Conservation (phyloP, 2,329 filamentous ascomycete species). For the Coniochaeta sp. region DNA sequence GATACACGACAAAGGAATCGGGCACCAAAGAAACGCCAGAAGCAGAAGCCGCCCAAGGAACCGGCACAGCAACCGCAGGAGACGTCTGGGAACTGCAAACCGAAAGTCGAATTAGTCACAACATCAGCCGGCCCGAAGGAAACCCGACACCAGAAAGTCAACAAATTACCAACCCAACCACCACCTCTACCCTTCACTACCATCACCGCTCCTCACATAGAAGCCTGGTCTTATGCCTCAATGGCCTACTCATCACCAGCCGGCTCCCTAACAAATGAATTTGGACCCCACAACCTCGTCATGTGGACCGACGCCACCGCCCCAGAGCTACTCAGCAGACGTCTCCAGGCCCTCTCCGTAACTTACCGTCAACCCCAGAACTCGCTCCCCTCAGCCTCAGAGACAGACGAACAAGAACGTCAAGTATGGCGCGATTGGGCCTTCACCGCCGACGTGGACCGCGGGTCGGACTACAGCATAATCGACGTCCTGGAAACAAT, state of each 20-base stretch:
- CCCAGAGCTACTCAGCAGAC: background rate
- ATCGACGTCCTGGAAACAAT: background rate
- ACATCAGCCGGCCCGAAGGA: background rate
- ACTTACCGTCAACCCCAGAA: background rate
- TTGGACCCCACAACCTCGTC: background rate
- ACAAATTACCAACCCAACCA: background rate
- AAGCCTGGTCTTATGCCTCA: background rate
- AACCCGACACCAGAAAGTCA: background rate
- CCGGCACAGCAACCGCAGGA: background rate
- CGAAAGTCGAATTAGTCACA: background rate
- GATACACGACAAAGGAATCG: background rate
- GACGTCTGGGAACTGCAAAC: no score
- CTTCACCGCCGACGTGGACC: background rate
- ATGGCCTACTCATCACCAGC: background rate
- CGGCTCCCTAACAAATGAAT: background rate
- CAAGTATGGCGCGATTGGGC: background rate
- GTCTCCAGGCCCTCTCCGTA: background rate
- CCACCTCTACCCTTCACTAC: background rate
- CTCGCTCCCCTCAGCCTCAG: background rate
- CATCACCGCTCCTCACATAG: background rate
- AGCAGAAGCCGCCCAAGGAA: background rate
- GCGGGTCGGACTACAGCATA: background rate
- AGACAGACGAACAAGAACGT: background rate
- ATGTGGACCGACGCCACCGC: slow-evolving; percentile 1
- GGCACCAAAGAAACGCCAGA: background rate